Conservation (phyloP, 2,329 filamentous ascomycete genomes). For the Aspergillus sp. region DNA sequence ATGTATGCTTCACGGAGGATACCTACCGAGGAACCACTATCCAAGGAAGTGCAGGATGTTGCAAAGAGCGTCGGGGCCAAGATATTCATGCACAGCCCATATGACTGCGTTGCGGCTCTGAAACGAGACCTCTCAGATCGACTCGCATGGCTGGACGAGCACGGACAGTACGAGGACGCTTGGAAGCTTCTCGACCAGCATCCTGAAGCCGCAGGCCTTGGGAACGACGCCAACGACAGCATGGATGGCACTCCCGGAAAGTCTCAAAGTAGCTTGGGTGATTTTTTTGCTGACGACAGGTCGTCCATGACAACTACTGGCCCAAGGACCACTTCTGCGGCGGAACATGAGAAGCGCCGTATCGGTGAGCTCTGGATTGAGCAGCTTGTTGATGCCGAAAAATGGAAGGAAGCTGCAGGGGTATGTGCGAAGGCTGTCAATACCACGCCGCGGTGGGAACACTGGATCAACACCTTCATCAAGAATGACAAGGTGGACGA, state of each 20-base stretch:
- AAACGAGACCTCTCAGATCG: constrained; percentile 85
- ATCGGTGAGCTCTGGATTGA: constrained; percentile 94
- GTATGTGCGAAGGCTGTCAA: constrained; percentile 80
- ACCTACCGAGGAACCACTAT: constrained; percentile 37
- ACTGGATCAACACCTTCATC: constrained; percentile 92
- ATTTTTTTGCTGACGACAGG: constrained; percentile 72
- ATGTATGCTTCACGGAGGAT: constrained; percentile 56
- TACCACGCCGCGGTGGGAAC: constrained; percentile 81
- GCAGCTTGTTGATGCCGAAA: constrained; percentile 69
- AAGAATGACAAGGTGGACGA: constrained; percentile 84
- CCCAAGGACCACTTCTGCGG: constrained; percentile 59
- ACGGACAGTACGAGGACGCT: constrained; percentile 74
- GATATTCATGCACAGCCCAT: constrained; percentile 94
- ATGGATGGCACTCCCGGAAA: constrained; percentile 30
- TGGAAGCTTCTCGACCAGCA: constrained; percentile 89
- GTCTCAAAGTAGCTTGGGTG: constrained; percentile 48
- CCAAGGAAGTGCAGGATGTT: constrained; percentile 47
- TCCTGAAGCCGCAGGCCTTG: constrained; percentile 62
- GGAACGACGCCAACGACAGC: constrained; percentile 35
- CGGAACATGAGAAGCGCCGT: constrained; percentile 81
- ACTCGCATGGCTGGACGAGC: constrained; percentile 78
- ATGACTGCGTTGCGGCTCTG: constrained; percentile 90
- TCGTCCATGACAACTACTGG: constrained; percentile 62
- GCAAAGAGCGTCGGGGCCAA: constrained; percentile 62
- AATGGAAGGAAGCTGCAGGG: constrained; percentile 76